Percentiles rank a stretch among this genome's conserved stretches.
Conservation (phyloP, 202 grass and related monocot genomes). For the Setaria italica region DNA sequence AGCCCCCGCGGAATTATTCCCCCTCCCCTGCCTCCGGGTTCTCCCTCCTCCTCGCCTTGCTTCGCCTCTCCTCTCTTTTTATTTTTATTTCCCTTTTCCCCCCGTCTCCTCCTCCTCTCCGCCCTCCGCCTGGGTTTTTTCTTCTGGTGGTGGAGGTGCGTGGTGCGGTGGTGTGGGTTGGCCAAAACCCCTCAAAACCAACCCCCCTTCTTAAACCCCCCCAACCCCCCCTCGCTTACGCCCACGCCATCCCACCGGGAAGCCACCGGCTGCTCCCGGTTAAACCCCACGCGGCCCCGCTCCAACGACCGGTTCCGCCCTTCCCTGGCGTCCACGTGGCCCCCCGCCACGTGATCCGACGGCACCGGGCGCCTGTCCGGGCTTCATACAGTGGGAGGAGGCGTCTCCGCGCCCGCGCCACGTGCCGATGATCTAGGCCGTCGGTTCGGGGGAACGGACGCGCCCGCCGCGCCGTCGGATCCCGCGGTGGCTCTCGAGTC, state of each 20-base stretch:
- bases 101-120: constrained; percentile 25
- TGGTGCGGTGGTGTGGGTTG: constrained; percentile 48
- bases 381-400: constrained; percentile 15
- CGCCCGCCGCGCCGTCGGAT: constrained; percentile 32
- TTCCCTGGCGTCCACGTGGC: constrained; percentile 41
- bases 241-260: constrained; percentile 43
- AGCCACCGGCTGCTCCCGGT: constrained; percentile 60
- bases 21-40: neutral
- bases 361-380: constrained; percentile 20
- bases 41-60: constrained; percentile 6
- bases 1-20: constrained; percentile 43
- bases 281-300: constrained; percentile 53
- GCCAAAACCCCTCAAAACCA: constrained; percentile 96
- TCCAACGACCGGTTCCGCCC: constrained; percentile 43
- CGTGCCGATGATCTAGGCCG: constrained; percentile 29
- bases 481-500: constrained; percentile 43
- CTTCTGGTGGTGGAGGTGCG: constrained; percentile 40
- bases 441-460: neutral
- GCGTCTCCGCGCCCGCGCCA: constrained; percentile 32
- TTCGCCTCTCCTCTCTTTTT: constrained; percentile 13
- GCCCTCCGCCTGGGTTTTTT: constrained; percentile 43
- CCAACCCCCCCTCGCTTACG: constrained; percentile 41
- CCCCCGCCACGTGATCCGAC: neutral
- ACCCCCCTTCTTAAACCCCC: constrained; percentile 65
- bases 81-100: constrained; percentile 8